Conservation (phyloP, 345 rosid species). For the Sisymbrium irio region DNA sequence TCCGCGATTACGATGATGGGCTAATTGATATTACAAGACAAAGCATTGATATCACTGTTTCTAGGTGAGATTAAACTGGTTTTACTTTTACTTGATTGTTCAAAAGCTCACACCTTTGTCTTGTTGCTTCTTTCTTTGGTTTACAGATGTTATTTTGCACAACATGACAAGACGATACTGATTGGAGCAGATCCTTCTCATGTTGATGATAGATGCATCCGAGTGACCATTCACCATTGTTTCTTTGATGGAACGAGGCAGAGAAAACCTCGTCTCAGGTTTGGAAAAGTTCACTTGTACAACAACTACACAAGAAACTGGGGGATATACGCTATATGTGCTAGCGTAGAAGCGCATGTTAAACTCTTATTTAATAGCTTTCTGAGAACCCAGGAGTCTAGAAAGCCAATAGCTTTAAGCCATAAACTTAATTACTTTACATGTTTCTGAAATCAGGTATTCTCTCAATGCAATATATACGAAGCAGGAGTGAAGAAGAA, state of each 20-base stretch:
- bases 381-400: neutral
- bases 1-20: constrained; percentile 83
- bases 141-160: constrained; percentile 67
- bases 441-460: constrained; percentile 48
- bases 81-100: neutral
- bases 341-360: constrained; percentile 93
- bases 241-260: constrained; percentile 88
- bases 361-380: neutral
- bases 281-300: constrained; percentile 83
- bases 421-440: neutral
- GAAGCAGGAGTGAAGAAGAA: constrained; percentile 87
- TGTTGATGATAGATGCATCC: constrained; percentile 69
- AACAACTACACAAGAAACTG: constrained; percentile 90
- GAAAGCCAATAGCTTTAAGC: neutral
- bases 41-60: constrained; percentile 83
- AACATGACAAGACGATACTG: constrained; percentile 83
- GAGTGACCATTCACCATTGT: constrained; percentile 91
- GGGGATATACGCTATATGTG: constrained; percentile 90
- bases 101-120: neutral
- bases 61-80: constrained; percentile 50
- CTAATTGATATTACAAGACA: constrained; percentile 84
- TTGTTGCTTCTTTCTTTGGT: too few relatives aligned
- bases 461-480: constrained; percentile 88
- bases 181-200: constrained; percentile 84
- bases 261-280: constrained; percentile 88